These are phyloP conservation scores for Rosa chinensis DNA, from an alignment of 306 rosid species.

Conservation along the genomic window DNA sequence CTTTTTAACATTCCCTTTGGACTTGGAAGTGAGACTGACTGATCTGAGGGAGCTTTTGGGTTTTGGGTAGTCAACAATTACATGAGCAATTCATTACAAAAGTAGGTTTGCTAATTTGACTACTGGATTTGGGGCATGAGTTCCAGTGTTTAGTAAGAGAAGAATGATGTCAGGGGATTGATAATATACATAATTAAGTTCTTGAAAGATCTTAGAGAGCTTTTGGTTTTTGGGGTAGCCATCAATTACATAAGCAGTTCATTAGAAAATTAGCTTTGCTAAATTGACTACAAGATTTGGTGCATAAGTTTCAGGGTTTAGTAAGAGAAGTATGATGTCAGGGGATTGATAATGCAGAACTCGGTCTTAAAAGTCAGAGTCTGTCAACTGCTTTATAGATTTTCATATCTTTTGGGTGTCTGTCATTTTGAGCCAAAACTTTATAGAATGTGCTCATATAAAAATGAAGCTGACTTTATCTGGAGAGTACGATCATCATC, in stretches of 20 bases:
- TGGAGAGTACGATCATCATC: background rate
- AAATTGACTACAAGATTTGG: background rate
- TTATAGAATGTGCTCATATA: background rate
- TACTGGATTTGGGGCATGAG: background rate
- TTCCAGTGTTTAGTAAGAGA: background rate
- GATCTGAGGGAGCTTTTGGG: background rate
- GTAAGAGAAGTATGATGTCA: background rate
- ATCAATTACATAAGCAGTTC: background rate
- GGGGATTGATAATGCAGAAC: background rate
- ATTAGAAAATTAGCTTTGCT: background rate
- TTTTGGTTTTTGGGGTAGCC: background rate
- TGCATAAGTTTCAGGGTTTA: background rate
- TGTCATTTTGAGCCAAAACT: background rate
- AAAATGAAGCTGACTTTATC: constrained; percentile 9
- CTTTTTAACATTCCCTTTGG: background rate
- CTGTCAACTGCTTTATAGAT: constrained; percentile 5
- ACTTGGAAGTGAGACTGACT: background rate
- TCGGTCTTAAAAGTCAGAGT: background rate
- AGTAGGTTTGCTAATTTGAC: background rate
- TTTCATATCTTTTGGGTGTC: background rate
- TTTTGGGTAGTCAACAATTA: background rate
- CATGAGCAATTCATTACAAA: background rate
- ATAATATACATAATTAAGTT: background rate
- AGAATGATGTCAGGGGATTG: background rate
- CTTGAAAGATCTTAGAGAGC: background rate